These are phyloP conservation scores for Penicillium freii DNA, from an alignment of 2,329 filamentous ascomycete species.

Conservation along the genomic window DNA sequence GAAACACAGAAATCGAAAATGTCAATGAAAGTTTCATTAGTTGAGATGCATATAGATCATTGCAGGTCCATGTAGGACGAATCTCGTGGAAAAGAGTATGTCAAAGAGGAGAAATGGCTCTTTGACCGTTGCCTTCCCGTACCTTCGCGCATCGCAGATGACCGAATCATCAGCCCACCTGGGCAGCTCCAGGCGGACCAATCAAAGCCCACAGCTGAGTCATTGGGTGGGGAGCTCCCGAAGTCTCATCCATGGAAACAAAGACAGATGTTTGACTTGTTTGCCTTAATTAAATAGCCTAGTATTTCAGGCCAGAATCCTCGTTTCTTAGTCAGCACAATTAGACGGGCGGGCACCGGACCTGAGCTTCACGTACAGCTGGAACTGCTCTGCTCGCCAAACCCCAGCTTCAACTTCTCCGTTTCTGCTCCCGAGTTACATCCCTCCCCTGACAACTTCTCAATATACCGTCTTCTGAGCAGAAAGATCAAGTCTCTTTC, in stretches of 20 bases:
- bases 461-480: background rate
- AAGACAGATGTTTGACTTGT: slow-evolving; percentile 3
- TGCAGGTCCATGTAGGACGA: slow-evolving; percentile 14
- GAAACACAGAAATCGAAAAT: slow-evolving; percentile 3
- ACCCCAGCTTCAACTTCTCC: slow-evolving; percentile 5
- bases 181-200: slow-evolving; percentile 9
- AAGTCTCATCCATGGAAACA: slow-evolving; percentile 9
- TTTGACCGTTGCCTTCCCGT: slow-evolving; percentile 10
- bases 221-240: slow-evolving; percentile 17
- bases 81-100: slow-evolving; percentile 14
- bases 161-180: slow-evolving; percentile 14
- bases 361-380: slow-evolving; percentile 14
- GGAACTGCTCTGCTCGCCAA: slow-evolving; percentile 2
- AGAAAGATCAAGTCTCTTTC: background rate
- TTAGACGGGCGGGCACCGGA: slow-evolving; percentile 1
- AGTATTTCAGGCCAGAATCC: background rate
- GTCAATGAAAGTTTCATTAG: slow-evolving; percentile 16
- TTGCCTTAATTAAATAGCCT: slow-evolving; percentile 1
- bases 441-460: background rate
- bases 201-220: slow-evolving; percentile 17
- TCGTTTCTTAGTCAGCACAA: slow-evolving; percentile 18
- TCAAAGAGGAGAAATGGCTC: slow-evolving; percentile 1
- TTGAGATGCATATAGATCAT: slow-evolving; percentile 14
- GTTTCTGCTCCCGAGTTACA: background rate
- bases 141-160: slow-evolving; percentile 17